These are phyloP conservation scores for Eucalyptus tenuipes DNA, from an alignment of 345 rosid genomes.

Conservation along the genomic window DNA sequence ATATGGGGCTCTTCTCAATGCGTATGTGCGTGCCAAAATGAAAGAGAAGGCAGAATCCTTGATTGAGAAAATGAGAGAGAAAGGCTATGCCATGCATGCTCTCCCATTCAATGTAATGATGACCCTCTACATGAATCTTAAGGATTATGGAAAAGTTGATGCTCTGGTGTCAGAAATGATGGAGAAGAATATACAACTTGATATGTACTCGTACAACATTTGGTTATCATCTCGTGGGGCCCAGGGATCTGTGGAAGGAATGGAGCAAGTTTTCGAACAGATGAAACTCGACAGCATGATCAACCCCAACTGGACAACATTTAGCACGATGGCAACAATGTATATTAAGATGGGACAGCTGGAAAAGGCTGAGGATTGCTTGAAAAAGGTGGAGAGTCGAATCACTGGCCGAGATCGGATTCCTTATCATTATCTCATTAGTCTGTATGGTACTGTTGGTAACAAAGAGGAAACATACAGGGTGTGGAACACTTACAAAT, in stretches of 20 bases:
- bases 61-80: slow-evolving; percentile 52
- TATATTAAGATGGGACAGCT: slow-evolving; percentile 63
- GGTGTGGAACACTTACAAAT: slow-evolving; percentile 73
- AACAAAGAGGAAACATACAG: slow-evolving; percentile 62
- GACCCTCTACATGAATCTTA: slow-evolving; percentile 88
- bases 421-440: slow-evolving; percentile 82
- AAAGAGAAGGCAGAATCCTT: slow-evolving; percentile 65
- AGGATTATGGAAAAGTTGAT: slow-evolving; percentile 66
- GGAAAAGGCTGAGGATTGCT: slow-evolving; percentile 76
- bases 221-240: slow-evolving; percentile 84
- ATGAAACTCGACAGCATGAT: slow-evolving; percentile 53
- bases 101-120: slow-evolving; percentile 94
- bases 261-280: slow-evolving; percentile 70
- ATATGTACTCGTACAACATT: slow-evolving; percentile 84
- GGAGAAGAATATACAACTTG: slow-evolving; percentile 54
- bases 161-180: slow-evolving; percentile 63
- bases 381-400: slow-evolving; percentile 71
- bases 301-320: slow-evolving; percentile 85
- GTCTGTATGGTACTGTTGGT: slow-evolving; percentile 66
- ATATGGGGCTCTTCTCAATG: slow-evolving; percentile 75
- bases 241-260: slow-evolving; percentile 48
- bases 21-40: slow-evolving; percentile 47
- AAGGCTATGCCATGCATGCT: slow-evolving; percentile 46
- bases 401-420: slow-evolving; percentile 71
- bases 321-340: slow-evolving; percentile 87